Percentiles rank a stretch among this genome's conserved stretches.
Evolutionary conservation across 2,329 filamentous ascomycete species (phyloP).

Genomic region (Seiridium unicorne): DNA sequence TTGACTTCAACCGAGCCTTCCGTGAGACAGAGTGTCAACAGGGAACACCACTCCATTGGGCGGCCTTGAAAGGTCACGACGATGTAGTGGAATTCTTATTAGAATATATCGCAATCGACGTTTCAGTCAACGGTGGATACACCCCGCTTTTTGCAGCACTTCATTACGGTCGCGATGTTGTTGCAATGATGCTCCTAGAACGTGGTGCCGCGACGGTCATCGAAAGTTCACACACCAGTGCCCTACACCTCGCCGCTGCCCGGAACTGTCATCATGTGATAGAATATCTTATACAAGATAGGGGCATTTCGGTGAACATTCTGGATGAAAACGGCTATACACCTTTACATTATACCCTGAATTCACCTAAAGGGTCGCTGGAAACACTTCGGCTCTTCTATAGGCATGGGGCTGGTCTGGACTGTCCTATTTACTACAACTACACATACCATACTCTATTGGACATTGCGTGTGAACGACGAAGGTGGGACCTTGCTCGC

Average conservation of each 20-base stretch:
- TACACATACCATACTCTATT: background rate
- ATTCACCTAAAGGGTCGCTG: background rate
- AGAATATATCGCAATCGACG: no score
- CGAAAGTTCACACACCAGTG: background rate
- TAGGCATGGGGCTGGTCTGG: background rate
- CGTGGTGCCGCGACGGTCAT: background rate
- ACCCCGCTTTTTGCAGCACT: background rate
- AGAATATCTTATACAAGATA: background rate
- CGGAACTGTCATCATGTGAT: background rate
- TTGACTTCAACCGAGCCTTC: no score
- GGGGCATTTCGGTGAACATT: background rate
- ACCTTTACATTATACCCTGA: background rate
- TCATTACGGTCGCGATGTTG: background rate
- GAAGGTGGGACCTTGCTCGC: background rate
- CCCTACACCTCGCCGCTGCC: background rate
- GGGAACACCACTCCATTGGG: no score
- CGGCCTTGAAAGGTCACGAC: no score
- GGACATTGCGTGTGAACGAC: background rate
- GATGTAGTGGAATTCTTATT: no score
- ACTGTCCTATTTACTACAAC: background rate
- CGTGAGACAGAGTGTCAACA: no score
- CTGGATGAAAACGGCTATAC: background rate
- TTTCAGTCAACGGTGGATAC: no score
- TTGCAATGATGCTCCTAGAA: background rate
- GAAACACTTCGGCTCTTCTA: background rate